Base-by-base conservation (phyloP, 1,284 basidiomycete genomes). In the Baeospora myosura region DNA sequence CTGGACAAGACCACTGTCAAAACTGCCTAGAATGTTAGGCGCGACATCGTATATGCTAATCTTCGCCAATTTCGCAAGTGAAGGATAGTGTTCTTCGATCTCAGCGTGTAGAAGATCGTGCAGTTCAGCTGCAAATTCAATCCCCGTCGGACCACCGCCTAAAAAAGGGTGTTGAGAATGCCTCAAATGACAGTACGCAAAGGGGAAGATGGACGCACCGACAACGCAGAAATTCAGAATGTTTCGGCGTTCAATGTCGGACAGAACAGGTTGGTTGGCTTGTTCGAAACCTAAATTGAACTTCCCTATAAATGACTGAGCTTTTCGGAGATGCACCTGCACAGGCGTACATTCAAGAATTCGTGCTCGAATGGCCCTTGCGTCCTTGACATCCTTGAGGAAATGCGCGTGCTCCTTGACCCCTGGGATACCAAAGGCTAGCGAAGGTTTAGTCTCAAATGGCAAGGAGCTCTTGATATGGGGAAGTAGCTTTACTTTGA, bases 51-150 rank as follows among this genome's bases (percentile, higher is more conserved):
- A 93, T 45, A 86, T 69, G 43, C 75, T 84, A 56, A 81, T 94
- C 56, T 72, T 76, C 7, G 78, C 70, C 46, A 85, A 55, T 46
- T 69, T 69, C 43, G 77, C 72, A 43, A 89, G 68, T 2, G 65
- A 54, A 3, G 84, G 83, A 53, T 80, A 88, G 51, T 81, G 69
- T 30, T 65, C 63, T n/a, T 69, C 57, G 4, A 93, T 74, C 49
- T 96, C 92, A 21, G 79, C 72, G 44, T 79, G 77, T 42, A 93
- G 69, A 31, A 95, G 71, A 58, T 96, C 91, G 47, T 88, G 80
- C 43, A 96, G 61, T 60, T 95, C 92, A 5, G 90, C 88, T 0
- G 85, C 76, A 52, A 91, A 90, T 59, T 92, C 89, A 42, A 90
- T 81, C 2, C 88, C 88, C 5, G 81, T 84, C 1, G 81, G 81